Evolutionary conservation across 495 filamentous ascomycete genomes (phyloP).

Genomic region (Aspergillus taichungensis): DNA sequence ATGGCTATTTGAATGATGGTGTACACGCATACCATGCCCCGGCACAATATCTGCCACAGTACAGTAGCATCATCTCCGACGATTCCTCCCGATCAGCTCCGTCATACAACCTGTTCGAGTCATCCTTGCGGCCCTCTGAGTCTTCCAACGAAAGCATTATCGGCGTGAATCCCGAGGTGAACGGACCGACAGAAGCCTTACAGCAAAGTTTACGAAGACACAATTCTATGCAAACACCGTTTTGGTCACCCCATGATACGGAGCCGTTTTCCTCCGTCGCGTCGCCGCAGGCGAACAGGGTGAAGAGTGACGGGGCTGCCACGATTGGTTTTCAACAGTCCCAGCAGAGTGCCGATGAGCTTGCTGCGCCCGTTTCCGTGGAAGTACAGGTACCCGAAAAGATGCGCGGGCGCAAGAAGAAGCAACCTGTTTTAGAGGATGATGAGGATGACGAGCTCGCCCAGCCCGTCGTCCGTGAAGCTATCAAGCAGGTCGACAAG

Average conservation of each 20-base stretch:
- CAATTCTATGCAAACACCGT: constrained; percentile 18
- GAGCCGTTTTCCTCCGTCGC: constrained; percentile 31
- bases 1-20: constrained; percentile 5
- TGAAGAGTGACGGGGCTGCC: constrained; percentile 17
- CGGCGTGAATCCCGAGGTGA: constrained; percentile 1
- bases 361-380: constrained; percentile 15
- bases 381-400: constrained; percentile 22
- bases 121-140: constrained; percentile 6
- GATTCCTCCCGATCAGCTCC: constrained; percentile 4
- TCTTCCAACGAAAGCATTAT: constrained; percentile 1
- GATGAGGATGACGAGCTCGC: constrained; percentile 29
- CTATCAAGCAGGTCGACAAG: constrained; percentile 1
- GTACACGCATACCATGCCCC: constrained; percentile 1
- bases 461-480: constrained; percentile 4
- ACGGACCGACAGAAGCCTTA: constrained; percentile 3
- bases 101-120: constrained; percentile 23
- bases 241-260: constrained; percentile 33
- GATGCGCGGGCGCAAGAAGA: constrained; percentile 27
- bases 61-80: background rate
- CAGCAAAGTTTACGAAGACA: constrained; percentile 14
- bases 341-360: constrained; percentile 21
- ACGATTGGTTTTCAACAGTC: constrained; percentile 12
- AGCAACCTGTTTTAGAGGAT: constrained; percentile 15
- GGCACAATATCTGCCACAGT: background rate
- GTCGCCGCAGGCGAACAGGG: constrained; percentile 14